Percentiles rank a stretch among this genome's conserved stretches.
These are phyloP conservation scores for Pinus albicaulis DNA, from an alignment of 75 land plant species.

Conservation along the genomic window DNA sequence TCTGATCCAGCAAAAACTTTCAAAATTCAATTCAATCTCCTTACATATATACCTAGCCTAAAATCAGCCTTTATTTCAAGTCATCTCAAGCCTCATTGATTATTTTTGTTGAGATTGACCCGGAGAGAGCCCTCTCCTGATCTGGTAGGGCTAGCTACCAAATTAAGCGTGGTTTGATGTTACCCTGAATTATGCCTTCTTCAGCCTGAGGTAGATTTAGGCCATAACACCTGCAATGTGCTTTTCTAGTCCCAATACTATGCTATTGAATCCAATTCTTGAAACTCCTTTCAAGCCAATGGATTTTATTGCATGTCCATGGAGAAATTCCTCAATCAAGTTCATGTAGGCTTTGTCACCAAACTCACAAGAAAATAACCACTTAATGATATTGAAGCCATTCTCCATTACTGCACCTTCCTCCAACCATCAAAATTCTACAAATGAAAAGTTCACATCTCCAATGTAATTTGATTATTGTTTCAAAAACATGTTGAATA, in stretches of 20 bases:
- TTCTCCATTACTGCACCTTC: slow-evolving; percentile 4
- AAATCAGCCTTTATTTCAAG: too few species aligned
- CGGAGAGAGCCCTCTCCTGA: too few species aligned
- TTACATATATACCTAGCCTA: too few species aligned
- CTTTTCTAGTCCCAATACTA: neutral
- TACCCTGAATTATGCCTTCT: too few species aligned
- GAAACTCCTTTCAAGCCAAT: slow-evolving; percentile 37
- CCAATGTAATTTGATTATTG: slow-evolving; percentile 7
- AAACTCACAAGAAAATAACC: slow-evolving; percentile 8
- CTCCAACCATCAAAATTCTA: neutral
- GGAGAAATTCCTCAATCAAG: slow-evolving; percentile 40
- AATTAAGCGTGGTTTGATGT: too few species aligned
- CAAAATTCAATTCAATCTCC: too few species aligned
- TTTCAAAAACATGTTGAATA: too few species aligned
- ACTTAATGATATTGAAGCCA: slow-evolving; percentile 6
- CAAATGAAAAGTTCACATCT: neutral
- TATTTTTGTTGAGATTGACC: too few species aligned
- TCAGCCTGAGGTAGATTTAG: too few species aligned
- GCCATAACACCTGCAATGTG: neutral
- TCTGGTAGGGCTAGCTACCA: too few species aligned
- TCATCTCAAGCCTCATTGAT: too few species aligned
- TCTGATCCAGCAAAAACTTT: too few species aligned
- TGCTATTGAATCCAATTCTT: slow-evolving; percentile 21
- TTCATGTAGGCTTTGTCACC: slow-evolving; percentile 26
- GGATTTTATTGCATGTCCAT: slow-evolving; percentile 37